Conservation (phyloP, 768 basidiomycete genomes). For the Tricholoma saponaceum region DNA sequence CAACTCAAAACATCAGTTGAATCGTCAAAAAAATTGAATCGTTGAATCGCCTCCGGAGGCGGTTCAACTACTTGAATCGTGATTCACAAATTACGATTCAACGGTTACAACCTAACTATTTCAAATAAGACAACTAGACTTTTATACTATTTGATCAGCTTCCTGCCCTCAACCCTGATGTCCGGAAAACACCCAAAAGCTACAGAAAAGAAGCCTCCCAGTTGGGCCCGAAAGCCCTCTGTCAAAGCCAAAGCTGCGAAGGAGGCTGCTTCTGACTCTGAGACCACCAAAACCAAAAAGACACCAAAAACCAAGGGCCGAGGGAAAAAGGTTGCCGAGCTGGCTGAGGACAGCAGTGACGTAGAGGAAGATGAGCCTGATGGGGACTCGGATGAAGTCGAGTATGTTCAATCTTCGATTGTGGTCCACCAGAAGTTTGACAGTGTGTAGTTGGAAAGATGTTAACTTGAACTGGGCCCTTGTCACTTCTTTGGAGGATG, state of each 20-base stretch:
- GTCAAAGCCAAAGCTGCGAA: not conserved
- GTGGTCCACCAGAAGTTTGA: not conserved
- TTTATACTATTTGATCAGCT: too few species aligned
- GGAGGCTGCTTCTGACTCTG: not conserved
- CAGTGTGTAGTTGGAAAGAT: slow-evolving; percentile 1
- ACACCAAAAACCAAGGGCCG: not conserved
- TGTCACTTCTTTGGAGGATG: not conserved
- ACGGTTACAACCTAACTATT: too few species aligned
- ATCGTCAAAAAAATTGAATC: too few species aligned
- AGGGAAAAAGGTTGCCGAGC: not conserved
- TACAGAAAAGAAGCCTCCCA: too few species aligned
- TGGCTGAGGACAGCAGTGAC: not conserved
- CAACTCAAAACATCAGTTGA: too few species aligned
- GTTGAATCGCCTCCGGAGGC: too few species aligned
- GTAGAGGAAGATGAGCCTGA: not conserved
- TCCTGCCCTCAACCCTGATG: too few species aligned
- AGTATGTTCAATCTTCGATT: not conserved
- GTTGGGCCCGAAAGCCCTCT: not conserved
- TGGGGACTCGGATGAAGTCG: not conserved
- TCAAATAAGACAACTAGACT: too few species aligned
- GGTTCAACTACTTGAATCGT: too few species aligned
- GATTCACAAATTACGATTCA: too few species aligned
- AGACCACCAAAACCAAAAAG: not conserved
- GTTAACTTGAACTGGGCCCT: not conserved
- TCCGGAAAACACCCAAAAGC: too few species aligned